Base-by-base conservation (phyloP, 495 filamentous ascomycete genomes). In the Penicillium alfredii region DNA sequence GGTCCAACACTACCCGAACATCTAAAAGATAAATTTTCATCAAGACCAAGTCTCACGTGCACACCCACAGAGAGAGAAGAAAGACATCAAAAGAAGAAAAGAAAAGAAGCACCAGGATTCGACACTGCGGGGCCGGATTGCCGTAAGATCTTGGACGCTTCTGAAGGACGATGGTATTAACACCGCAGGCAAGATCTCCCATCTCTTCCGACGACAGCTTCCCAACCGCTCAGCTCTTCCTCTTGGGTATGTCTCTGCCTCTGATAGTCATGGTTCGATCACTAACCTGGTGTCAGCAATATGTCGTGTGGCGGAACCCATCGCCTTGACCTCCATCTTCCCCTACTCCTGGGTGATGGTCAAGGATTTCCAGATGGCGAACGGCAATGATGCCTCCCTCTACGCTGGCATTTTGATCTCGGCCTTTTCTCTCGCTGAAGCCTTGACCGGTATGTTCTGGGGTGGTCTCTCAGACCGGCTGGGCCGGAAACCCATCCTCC, bases 341-440 rank as follows among this genome's bases (percentile, higher is more conserved):
- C 85, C 86, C 10, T 94, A 93, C 62, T 84, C 88, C 38, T 93
- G 82, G 80, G 76, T 81, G 43, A 78, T 89, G 61, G 78, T 88
- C 50, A 80, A 78, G 56, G 70, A 82, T 45, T 84, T 86, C 52
- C 44, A 84, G 37, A 65, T 88, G 57, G 81, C 76, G 43, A 70
- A 73, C 45, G 71, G 74, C 39, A 62, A 71, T 48, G 76, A 86
- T 68, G 85, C 86, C 46, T 82, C 84, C 18, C 84, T 90, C 63
- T 89, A 77, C 45, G 86, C 86, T 35, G 88, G 88, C 17, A 72
- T 94, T 44, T 77, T 94, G 57, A 84, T 90, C 50, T 86, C 86
- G 15, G 78, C 84, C 39, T 94, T 94, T 51, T 75, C 84, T 15
- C 69, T 92, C 27, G 79, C 83, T 32, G 88, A 94, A 61, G 79